These are phyloP conservation scores for Carex arenaria DNA, from an alignment of 202 grass and related monocot genomes.

Conservation along the genomic window DNA sequence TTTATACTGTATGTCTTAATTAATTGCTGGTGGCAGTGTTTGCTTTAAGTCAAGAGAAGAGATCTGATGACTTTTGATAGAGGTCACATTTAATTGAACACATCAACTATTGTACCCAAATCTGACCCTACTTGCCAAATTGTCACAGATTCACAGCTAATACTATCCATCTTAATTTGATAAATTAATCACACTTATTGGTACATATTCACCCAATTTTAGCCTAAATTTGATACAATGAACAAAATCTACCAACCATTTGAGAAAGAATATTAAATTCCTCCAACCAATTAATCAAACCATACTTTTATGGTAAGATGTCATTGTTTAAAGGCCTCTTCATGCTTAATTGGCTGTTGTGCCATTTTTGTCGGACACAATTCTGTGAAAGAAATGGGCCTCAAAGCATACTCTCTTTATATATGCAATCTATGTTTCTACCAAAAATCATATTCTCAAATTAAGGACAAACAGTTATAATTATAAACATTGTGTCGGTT, in stretches of 20 bases:
- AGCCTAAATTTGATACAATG: slow-evolving; percentile 2
- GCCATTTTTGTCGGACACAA: background rate
- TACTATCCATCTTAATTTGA: slow-evolving; percentile 5
- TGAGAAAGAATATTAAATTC: slow-evolving; percentile 4
- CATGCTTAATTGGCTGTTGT: slow-evolving; percentile 20
- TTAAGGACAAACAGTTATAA: background rate
- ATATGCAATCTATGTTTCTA: background rate
- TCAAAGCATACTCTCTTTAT: background rate
- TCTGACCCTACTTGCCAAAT: slow-evolving; percentile 12
- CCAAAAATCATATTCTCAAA: background rate
- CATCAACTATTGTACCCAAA: background rate
- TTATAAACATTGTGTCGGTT: background rate
- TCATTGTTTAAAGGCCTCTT: slow-evolving; percentile 12
- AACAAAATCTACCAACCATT: slow-evolving; percentile 22
- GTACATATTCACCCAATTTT: background rate
- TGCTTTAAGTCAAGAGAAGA: slow-evolving; percentile 15
- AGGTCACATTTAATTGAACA: background rate
- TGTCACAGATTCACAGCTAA: slow-evolving; percentile 16
- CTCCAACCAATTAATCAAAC: slow-evolving; percentile 23
- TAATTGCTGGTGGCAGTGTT: background rate
- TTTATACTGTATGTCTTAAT: background rate
- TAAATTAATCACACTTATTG: background rate
- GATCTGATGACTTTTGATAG: background rate
- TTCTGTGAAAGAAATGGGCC: slow-evolving; percentile 4
- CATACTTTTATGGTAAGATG: slow-evolving; percentile 20